Evolutionary conservation across 1,284 basidiomycete species (phyloP), one percentile per base, ranked within the genome.

Genomic region (Laetiporus sulphureus): DNA sequence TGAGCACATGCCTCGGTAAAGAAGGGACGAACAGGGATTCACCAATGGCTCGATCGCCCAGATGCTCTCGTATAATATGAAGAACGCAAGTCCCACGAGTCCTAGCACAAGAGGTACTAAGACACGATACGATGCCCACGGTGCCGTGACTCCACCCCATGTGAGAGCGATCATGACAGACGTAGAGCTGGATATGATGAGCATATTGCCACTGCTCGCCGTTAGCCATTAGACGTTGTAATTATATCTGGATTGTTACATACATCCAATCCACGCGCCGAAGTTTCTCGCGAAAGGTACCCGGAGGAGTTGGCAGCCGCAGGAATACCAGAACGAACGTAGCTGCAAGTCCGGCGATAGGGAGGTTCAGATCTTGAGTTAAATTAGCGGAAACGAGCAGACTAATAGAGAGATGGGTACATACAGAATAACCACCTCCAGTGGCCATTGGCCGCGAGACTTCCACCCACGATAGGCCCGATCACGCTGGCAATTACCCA

Each of bases 261-360:
- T 21, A 65, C 66, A 62, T 44, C 64, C 63, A 67, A 40, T 69
- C 66, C 29, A 68, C 56, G 1, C 47, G 41, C 3, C 37, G 32
- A 2, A 69, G 32, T 44, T 67, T 65, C 13, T 51, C 40, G 6
- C 25, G 32, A 2, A 62, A 15, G 0, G 43, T 55, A 0, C 62
- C 62, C 1, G 50, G 39, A 3, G 62, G 65, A 2, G 42, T 58
- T 39, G 54, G 39, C 0, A 55, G 45, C 20, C 39, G 31, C 13
- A 58, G 38, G 35, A 56, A 58, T 13, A 53, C 16, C 1, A 40
- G 8, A 2, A 55, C 49, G 6, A 53, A 36, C 2, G 34, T 23
- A 1, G 42, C 13, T 4, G 53, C 47, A 2, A 52, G 18, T 8
- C 49, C 52, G 23, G 46, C 46, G 5, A 57, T 36, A 8, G 51